Conservation (phyloP, 306 rosid species). For the Senna tora region DNA sequence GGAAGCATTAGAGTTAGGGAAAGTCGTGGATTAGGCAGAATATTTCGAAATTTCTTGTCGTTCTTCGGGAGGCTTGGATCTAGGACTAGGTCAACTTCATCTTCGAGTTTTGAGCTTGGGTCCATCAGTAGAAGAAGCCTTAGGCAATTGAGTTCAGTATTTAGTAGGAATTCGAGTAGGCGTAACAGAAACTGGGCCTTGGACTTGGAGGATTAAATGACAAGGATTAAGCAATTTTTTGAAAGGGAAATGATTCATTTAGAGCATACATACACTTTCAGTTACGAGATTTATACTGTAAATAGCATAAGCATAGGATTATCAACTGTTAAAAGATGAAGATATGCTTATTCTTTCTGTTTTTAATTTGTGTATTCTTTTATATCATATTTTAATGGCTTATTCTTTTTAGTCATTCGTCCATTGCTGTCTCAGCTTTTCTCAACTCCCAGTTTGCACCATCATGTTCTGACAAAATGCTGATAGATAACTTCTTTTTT, state of each 20-base stretch:
- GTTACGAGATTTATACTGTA: slow-evolving; percentile 36
- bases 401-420: slow-evolving; percentile 32
- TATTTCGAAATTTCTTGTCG: slow-evolving; percentile 60
- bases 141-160: slow-evolving; percentile 56
- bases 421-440: background rate
- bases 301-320: slow-evolving; percentile 40
- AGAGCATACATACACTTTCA: slow-evolving; percentile 19
- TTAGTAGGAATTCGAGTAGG: slow-evolving; percentile 57
- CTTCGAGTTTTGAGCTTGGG: slow-evolving; percentile 47
- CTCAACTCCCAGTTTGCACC: background rate
- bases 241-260: slow-evolving; percentile 29
- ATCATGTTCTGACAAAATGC: slow-evolving; percentile 7
- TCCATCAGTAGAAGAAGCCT: slow-evolving; percentile 55
- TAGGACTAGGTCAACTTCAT: slow-evolving; percentile 32
- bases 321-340: background rate
- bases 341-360: background rate
- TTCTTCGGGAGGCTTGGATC: slow-evolving; percentile 61
- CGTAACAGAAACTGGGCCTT: slow-evolving; percentile 57
- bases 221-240: background rate
- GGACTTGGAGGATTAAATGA: slow-evolving; percentile 57
- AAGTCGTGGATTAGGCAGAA: slow-evolving; percentile 64
- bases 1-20: slow-evolving; percentile 69
- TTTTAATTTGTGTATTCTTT: slow-evolving; percentile 21
- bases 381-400: background rate
- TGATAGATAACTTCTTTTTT: background rate